These are phyloP conservation scores for Yamadazyma sp. DNA, from an alignment of 1,139 yeast genomes.

Conservation along the genomic window DNA sequence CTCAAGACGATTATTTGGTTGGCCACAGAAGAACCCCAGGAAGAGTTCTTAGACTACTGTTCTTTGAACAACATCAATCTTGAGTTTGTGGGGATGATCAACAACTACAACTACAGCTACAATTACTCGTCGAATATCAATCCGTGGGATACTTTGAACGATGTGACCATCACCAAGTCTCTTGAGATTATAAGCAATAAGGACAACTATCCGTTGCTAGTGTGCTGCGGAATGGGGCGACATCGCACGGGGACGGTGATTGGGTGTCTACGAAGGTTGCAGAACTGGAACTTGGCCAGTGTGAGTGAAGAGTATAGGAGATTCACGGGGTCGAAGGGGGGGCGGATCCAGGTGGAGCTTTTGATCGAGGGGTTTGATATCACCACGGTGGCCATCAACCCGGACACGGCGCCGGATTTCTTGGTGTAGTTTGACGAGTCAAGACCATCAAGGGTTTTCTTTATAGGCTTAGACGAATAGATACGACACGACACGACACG, in stretches of 20 bases:
- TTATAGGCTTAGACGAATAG: background rate
- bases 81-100: constrained; percentile 68
- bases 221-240: constrained; percentile 97
- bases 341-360: constrained; percentile 85
- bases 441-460: too few species aligned
- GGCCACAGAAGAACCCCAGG: constrained; percentile 94
- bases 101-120: constrained; percentile 41
- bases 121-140: constrained; percentile 36
- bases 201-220: constrained; percentile 77
- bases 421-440: constrained; percentile 3
- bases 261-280: constrained; percentile 86
- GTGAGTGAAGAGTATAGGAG: constrained; percentile 92
- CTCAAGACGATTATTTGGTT: constrained; percentile 87
- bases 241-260: constrained; percentile 95
- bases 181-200: constrained; percentile 70
- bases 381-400: constrained; percentile 49
- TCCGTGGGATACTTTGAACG: constrained; percentile 97
- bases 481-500: background rate
- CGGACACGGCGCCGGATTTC: constrained; percentile 15
- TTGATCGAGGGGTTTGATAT: constrained; percentile 83
- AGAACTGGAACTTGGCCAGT: constrained; percentile 94
- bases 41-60: constrained; percentile 79
- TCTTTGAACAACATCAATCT: constrained; percentile 65
- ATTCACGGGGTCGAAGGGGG: constrained; percentile 91
- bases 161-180: constrained; percentile 75